Evolutionary conservation across 768 basidiomycete species (phyloP).

Genomic region (Brasilioporus rufonigricans): DNA sequence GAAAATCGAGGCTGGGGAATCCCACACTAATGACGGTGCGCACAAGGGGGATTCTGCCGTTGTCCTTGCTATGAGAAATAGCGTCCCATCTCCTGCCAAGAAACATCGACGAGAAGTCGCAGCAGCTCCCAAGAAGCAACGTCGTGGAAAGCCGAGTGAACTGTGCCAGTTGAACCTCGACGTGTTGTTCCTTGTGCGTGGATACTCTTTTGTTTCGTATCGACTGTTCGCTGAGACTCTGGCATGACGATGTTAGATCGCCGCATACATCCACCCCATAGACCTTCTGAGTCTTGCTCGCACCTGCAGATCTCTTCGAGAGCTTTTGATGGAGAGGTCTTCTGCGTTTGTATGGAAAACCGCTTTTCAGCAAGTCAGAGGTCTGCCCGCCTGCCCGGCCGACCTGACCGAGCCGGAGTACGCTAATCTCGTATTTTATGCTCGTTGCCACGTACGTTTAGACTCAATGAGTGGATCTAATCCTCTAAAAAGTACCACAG

Average conservation of each 20-base stretch:
- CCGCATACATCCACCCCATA: background rate
- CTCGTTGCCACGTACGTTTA: background rate
- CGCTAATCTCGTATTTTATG: background rate
- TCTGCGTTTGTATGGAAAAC: background rate
- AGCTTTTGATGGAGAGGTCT: background rate
- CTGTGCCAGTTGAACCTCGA: constrained; percentile 11
- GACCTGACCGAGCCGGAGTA: background rate
- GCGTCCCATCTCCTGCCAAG: background rate
- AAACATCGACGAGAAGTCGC: background rate
- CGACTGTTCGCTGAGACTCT: background rate
- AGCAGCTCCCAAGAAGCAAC: background rate
- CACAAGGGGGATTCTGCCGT: background rate
- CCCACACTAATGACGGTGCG: background rate
- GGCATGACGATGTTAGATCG: background rate
- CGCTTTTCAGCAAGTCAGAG: background rate
- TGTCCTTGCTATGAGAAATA: too few relatives aligned
- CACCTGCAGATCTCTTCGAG: background rate
- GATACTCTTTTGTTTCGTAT: background rate
- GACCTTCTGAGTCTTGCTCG: background rate
- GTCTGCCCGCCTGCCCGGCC: background rate
- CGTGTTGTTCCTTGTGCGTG: constrained; percentile 4
- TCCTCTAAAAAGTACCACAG: background rate
- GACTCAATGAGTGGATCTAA: background rate
- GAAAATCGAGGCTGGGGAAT: background rate
- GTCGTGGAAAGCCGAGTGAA: background rate